Percentiles rank a stretch among this genome's conserved stretches.
phyloP scores from a whole-genome alignment of 1,284 basidiomycete species.

The Cystobasidium pallidum region DNA sequence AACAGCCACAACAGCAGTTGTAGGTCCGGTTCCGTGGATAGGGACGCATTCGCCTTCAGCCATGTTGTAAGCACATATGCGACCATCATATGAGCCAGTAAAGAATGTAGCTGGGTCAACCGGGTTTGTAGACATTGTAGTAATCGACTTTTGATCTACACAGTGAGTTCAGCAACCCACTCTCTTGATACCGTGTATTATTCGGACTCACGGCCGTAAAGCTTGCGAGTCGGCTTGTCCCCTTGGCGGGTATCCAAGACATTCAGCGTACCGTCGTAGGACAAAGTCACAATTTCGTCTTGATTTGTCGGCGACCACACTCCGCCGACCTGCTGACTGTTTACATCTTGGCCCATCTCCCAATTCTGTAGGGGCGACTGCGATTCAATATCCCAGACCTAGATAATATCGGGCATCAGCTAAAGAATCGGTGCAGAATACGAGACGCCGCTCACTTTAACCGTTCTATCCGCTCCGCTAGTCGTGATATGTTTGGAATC shows the following conservation, averaged over 20 bases:
- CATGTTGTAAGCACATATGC: constrained; percentile 67
- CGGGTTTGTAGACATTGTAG: constrained; percentile 59
- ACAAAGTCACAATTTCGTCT: constrained; percentile 75
- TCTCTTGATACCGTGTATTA: neutral
- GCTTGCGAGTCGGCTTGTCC: constrained; percentile 65
- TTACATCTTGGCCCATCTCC: constrained; percentile 64
- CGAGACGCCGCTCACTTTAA: constrained; percentile 7
- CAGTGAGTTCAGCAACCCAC: neutral
- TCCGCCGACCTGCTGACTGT: constrained; percentile 82
- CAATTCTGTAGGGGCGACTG: constrained; percentile 70
- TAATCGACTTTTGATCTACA: constrained; percentile 74
- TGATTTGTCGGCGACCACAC: constrained; percentile 67
- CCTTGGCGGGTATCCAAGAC: constrained; percentile 76
- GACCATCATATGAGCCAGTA: constrained; percentile 80
- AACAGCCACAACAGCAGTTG: constrained; percentile 71
- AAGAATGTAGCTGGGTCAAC: constrained; percentile 66
- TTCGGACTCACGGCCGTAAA: constrained; percentile 63
- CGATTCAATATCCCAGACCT: constrained; percentile 81
- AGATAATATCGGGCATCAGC: constrained; percentile 65
- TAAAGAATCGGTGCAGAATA: neutral
- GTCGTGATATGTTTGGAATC: constrained; percentile 53
- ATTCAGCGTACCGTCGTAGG: constrained; percentile 80
- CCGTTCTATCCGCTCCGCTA: constrained; percentile 34
- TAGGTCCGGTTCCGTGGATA: constrained; percentile 70
- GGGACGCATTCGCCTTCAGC: constrained; percentile 59